Evolutionary conservation across 495 filamentous ascomycete genomes (phyloP).

Genomic region (Evansstolkia leycettana): DNA sequence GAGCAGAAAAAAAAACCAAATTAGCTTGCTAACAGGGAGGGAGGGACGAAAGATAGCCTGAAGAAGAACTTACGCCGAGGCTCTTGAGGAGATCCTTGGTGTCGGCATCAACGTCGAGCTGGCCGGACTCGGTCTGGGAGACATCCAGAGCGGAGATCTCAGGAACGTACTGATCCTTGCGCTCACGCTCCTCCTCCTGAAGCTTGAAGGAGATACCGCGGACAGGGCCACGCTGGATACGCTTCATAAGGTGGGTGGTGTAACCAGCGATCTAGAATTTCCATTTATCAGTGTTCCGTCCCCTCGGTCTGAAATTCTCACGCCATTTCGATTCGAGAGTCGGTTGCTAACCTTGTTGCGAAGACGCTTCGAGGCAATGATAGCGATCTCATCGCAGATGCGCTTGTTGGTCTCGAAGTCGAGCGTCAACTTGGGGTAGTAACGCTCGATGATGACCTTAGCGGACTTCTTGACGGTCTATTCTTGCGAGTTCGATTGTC

Average conservation of each 20-base stretch:
- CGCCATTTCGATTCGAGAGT: background rate
- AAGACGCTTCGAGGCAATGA: conserved; percentile 95
- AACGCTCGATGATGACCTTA: conserved; percentile 99
- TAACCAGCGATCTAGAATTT: conserved; percentile 81
- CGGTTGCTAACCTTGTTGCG: conserved; percentile 78
- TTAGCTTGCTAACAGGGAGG: conserved; percentile 2
- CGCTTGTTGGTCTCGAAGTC: conserved; percentile 99
- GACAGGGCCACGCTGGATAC: conserved; percentile 97
- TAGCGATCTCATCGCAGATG: conserved; percentile 99
- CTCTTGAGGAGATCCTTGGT: conserved; percentile 98
- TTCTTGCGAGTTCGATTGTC: conserved; percentile 13
- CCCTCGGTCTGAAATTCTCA: conserved; percentile 1
- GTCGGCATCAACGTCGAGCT: conserved; percentile 89
- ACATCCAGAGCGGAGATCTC: conserved; percentile 98
- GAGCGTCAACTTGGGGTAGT: conserved; percentile 96
- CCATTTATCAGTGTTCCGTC: conserved; percentile 1
- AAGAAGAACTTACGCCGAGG: conserved; percentile 69
- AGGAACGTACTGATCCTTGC: conserved; percentile 99
- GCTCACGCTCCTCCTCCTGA: conserved; percentile 98
- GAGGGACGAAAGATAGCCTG: too few relatives aligned
- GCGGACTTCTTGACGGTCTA: conserved; percentile 99
- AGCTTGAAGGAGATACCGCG: conserved; percentile 99
- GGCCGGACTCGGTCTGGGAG: conserved; percentile 79
- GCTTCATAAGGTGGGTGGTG: conserved; percentile 87
- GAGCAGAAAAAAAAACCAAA: conserved; percentile 1